These are phyloP conservation scores for Colletotrichum tamarilloi DNA, from an alignment of 2,329 filamentous ascomycete genomes.

Conservation along the genomic window DNA sequence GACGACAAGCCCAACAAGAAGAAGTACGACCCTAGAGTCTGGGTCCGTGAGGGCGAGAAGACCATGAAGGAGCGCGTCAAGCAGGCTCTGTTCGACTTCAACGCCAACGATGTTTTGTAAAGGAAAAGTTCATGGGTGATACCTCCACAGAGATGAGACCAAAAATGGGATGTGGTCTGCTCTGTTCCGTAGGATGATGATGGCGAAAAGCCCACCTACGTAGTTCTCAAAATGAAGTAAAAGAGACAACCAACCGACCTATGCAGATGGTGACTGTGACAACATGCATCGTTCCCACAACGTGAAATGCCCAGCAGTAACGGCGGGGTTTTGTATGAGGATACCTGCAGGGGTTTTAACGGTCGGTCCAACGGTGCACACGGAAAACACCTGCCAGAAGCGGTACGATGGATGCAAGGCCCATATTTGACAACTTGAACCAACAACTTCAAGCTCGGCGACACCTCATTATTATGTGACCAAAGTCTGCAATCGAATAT, in stretches of 20 bases:
- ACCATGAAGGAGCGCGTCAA: slow-evolving; percentile 87
- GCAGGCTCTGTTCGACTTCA: slow-evolving; percentile 91
- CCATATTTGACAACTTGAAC: not conserved
- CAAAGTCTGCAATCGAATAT: not conserved
- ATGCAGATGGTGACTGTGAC: not conserved
- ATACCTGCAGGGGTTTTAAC: not conserved
- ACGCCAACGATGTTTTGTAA: slow-evolving; percentile 83
- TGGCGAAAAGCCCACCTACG: slow-evolving; percentile 28
- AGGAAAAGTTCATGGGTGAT: slow-evolving; percentile 36
- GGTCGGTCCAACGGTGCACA: not conserved
- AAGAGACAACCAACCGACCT: not conserved
- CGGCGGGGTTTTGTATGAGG: too few relatives aligned
- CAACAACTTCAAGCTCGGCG: not conserved
- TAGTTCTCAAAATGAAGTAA: slow-evolving; percentile 31
- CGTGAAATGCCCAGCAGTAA: too few relatives aligned
- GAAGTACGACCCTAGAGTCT: slow-evolving; percentile 85
- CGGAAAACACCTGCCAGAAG: not conserved
- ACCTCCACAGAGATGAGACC: slow-evolving; percentile 28
- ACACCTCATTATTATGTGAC: not conserved
- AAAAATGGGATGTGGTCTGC: slow-evolving; percentile 12
- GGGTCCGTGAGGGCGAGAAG: slow-evolving; percentile 98
- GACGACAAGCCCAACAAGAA: slow-evolving; percentile 99
- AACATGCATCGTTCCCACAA: not conserved
- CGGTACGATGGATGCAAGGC: not conserved
- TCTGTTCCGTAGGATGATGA: slow-evolving; percentile 25